phyloP scores from a whole-genome alignment of 108 stramenopile species.

The Skeletonema grethae region DNA sequence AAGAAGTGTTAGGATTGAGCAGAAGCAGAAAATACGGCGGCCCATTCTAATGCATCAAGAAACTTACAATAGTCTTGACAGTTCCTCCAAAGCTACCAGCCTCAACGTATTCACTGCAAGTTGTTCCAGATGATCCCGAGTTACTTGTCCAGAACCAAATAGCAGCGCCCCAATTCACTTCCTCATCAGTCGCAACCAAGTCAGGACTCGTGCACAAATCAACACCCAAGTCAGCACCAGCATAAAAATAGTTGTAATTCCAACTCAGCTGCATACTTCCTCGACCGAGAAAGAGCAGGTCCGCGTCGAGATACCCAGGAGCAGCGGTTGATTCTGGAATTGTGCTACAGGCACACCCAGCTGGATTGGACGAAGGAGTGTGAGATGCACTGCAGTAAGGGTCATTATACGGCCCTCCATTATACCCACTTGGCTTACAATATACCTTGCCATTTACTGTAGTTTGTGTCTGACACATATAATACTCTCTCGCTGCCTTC shows the following conservation, averaged over 20 bases:
- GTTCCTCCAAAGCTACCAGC: slow-evolving; percentile 6
- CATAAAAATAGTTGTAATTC: slow-evolving; percentile 11
- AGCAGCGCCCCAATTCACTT: background rate
- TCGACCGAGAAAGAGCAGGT: background rate
- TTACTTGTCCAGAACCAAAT: slow-evolving; percentile 2
- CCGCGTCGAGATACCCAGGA: slow-evolving; percentile 1
- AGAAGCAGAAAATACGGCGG: background rate
- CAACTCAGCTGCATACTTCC: background rate
- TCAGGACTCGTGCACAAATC: slow-evolving; percentile 9
- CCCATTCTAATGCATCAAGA: background rate
- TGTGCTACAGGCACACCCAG: background rate
- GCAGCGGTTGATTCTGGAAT: background rate
- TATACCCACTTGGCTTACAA: background rate
- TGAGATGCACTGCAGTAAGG: background rate
- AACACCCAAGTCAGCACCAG: background rate
- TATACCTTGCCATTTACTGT: background rate
- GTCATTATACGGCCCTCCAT: background rate
- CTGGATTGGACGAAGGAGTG: background rate
- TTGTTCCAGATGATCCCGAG: slow-evolving; percentile 1
- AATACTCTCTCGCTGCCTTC: background rate
- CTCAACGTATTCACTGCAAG: background rate
- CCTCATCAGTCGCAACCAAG: slow-evolving; percentile 1
- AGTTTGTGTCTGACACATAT: background rate
- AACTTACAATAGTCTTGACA: slow-evolving; percentile 5
- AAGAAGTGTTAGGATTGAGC: background rate